Conservation (phyloP, 352 stramenopile species). For the Lagenidium giganteum region DNA sequence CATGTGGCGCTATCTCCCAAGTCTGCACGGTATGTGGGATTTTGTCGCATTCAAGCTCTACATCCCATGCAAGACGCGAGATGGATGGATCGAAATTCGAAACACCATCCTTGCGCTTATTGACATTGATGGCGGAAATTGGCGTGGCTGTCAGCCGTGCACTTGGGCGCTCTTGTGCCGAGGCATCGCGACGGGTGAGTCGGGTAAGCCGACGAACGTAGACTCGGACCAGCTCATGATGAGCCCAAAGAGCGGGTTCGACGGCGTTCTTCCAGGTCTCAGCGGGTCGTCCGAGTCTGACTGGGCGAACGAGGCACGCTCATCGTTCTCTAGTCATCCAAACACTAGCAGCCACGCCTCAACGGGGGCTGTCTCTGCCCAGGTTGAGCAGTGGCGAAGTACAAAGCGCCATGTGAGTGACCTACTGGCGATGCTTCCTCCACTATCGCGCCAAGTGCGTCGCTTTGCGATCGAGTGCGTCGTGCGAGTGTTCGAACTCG, state of each 20-base stretch:
- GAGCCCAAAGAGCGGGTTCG: no score
- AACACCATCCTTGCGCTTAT: conserved; percentile 60
- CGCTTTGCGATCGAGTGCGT: conserved; percentile 78
- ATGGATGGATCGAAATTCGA: conserved; percentile 37
- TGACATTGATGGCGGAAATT: conserved; percentile 55
- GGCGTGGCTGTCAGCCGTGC: conserved; percentile 39
- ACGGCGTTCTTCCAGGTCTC: neutral
- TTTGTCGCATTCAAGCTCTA: conserved; percentile 37
- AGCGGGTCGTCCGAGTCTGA: neutral
- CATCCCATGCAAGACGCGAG: conserved; percentile 20
- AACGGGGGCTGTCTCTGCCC: conserved; percentile 22
- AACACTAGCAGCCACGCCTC: conserved; percentile 19
- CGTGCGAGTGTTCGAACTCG: conserved; percentile 63
- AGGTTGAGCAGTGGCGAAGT: conserved; percentile 68
- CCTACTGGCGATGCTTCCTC: conserved; percentile 52
- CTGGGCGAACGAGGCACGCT: neutral
- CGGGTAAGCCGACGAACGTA: conserved; percentile 18
- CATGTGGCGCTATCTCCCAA: conserved; percentile 57
- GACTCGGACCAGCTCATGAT: conserved; percentile 50
- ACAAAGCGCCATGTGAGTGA: conserved; percentile 68
- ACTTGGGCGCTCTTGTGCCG: conserved; percentile 75
- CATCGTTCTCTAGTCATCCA: neutral
- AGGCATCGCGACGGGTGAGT: conserved; percentile 76
- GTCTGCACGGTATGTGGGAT: conserved; percentile 69
- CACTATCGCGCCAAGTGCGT: conserved; percentile 68